Conservation (phyloP, 352 stramenopile species). For the Phytophthora hybrid region DNA sequence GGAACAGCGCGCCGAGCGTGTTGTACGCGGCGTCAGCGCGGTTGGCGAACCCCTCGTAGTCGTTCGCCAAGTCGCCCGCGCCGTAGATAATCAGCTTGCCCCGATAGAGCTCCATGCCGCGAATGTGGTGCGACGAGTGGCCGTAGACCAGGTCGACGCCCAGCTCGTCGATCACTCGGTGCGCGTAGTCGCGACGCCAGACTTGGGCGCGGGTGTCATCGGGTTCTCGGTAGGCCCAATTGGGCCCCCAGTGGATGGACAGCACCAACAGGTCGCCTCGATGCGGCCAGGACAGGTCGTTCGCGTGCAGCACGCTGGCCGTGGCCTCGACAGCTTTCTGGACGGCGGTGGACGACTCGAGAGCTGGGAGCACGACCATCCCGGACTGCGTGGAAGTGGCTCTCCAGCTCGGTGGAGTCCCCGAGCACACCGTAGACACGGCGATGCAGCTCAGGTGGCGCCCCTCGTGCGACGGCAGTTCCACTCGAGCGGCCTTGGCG, state of each 20-base stretch:
- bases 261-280: conserved; percentile 43
- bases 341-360: conserved; percentile 16
- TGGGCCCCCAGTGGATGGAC: conserved; percentile 51
- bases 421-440: conserved; percentile 35
- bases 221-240: conserved; percentile 42
- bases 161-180: conserved; percentile 45
- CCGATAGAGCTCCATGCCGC: conserved; percentile 50
- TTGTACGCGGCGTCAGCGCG: conserved; percentile 46
- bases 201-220: conserved; percentile 33
- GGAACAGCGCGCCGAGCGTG: conserved; percentile 43
- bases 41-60: conserved; percentile 52
- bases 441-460: conserved; percentile 40
- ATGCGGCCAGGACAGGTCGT: conserved; percentile 20
- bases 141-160: conserved; percentile 55
- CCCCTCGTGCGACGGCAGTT: not conserved
- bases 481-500: conserved; percentile 25
- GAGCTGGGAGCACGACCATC: conserved; percentile 39
- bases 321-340: conserved; percentile 11
- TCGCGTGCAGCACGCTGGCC: conserved; percentile 18
- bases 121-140: conserved; percentile 60
- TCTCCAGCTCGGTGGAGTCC: conserved; percentile 42
- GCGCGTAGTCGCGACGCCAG: conserved; percentile 38
- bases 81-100: conserved; percentile 61
- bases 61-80: conserved; percentile 55
- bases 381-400: conserved; percentile 37